phyloP scores from a whole-genome alignment of 202 grass and related monocot genomes.

The Setaria viridis region DNA sequence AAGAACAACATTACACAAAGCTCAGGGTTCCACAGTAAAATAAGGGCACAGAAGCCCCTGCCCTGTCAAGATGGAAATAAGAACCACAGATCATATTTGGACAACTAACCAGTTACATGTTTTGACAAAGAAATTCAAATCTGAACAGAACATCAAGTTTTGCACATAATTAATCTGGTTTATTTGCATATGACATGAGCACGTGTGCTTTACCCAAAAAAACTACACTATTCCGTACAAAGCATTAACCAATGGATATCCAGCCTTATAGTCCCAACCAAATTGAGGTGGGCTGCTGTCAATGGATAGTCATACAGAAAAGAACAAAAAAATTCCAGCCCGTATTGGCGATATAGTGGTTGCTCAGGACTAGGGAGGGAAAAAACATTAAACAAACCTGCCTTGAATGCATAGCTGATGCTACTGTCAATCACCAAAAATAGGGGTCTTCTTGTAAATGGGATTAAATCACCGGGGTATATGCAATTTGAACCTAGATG shows the following conservation, averaged over 20 bases:
- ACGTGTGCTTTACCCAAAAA: not conserved
- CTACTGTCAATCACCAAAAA: conserved; percentile 93
- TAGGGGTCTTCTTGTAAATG: conserved; percentile 95
- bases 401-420: conserved; percentile 87
- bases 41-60: not conserved
- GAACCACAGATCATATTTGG: conserved; percentile 8
- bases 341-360: not conserved
- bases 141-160: conserved; percentile 15
- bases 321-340: not conserved
- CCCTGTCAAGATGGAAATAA: conserved; percentile 3
- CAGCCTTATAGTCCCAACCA: not conserved
- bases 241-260: not conserved
- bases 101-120: not conserved
- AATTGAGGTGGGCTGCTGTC: not conserved
- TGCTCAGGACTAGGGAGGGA: conserved; percentile 1
- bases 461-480: conserved; percentile 88
- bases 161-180: not conserved
- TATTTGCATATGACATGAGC: conserved; percentile 19
- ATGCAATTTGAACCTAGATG: conserved; percentile 85
- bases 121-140: conserved; percentile 15
- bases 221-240: not conserved
- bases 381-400: conserved; percentile 82
- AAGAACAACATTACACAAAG: conserved; percentile 20
- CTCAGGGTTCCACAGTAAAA: conserved; percentile 1
- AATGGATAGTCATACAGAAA: conserved; percentile 15